Evolutionary conservation across 306 rosid species (phyloP), one percentile per base, ranked within the genome.

Genomic region (Quercus cerris): DNA sequence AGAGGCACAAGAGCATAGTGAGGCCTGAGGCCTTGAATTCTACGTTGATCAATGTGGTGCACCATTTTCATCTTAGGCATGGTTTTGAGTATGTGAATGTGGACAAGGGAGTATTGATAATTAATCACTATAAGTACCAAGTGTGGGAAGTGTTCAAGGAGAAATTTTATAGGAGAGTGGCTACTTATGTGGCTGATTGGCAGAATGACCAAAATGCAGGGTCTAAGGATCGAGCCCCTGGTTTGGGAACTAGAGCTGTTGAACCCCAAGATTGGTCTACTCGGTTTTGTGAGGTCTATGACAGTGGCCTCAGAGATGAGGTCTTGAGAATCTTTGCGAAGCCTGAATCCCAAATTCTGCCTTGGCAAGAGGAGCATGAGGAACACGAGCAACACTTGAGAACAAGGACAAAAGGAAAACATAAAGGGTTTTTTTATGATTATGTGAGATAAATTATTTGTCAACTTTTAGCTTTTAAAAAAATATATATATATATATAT

Each of bases 1-100:
- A 94, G 83, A 86, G 97, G 80, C 97, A 94, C 87, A 94, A 94
- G 89, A 92, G 97, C 44, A 90, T 94, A 2, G 89, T 94, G 71
- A 89, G 77, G 56, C 97, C 97, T 0, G 98, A 92, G 56, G 97
- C 87, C 0, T 3, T 94, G 75, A 88, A 86, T 58, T 80, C 87
- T 0, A 84, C 88, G 1, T n/a, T 94, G 56, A 81, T 94, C 70
- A 94, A 94, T 5, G 94, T 91, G 71, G 98, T 94, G 76, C 98
- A 94, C 75, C 98, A 94, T 84, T 94, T 89, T 69, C 91, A 92
- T 51, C 76, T 94, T 8, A 77, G 73, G 20, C 67, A 64, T 17
- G 93, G 88, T 6, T 94, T 77, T 72, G 81, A 77, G 78, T 0
- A 41, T 1, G 82, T 84, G 66, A 86, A 92, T 4, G 81, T 73